These are phyloP conservation scores for Planoprotostelium fungivorum DNA, from an alignment of 78 protist species.

Conservation along the genomic window DNA sequence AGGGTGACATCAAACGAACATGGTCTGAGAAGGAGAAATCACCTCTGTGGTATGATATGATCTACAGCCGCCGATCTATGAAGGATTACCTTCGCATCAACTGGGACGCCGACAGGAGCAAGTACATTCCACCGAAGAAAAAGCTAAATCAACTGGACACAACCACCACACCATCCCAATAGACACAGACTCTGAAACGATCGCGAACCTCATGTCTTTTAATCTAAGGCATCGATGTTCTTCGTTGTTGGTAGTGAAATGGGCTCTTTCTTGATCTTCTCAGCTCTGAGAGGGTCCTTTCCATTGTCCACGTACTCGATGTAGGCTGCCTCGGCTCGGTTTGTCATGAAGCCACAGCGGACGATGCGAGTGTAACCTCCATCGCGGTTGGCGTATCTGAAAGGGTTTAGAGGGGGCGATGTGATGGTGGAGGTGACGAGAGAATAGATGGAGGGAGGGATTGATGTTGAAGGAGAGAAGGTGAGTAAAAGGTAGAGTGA, in stretches of 20 bases:
- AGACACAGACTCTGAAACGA: too few relatives aligned
- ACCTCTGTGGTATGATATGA: neutral
- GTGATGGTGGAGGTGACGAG: neutral
- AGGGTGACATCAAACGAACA: neutral
- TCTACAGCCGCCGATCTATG: neutral
- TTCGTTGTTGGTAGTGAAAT: neutral
- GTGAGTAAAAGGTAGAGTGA: too few relatives aligned
- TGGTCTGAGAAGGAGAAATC: neutral
- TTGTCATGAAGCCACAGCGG: constrained; percentile 28
- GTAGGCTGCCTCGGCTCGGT: constrained; percentile 56
- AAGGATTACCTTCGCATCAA: neutral
- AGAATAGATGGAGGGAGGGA: neutral
- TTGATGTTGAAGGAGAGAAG: neutral
- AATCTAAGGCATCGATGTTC: neutral
- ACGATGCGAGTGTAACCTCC: constrained; percentile 75
- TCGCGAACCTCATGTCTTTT: neutral
- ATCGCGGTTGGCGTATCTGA: constrained; percentile 17
- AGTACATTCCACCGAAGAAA: neutral
- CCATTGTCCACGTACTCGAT: constrained; percentile 62
- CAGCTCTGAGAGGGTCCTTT: constrained; percentile 27
- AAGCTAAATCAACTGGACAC: neutral
- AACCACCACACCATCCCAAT: too few relatives aligned
- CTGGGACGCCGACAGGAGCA: neutral
- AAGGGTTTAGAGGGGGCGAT: neutral
- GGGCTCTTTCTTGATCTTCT: constrained; percentile 28